A percentile compares a stretch with the other conserved stretches of the same genome.
Conservation (phyloP, 148 eudicot species). For the Rheum nobile region DNA sequence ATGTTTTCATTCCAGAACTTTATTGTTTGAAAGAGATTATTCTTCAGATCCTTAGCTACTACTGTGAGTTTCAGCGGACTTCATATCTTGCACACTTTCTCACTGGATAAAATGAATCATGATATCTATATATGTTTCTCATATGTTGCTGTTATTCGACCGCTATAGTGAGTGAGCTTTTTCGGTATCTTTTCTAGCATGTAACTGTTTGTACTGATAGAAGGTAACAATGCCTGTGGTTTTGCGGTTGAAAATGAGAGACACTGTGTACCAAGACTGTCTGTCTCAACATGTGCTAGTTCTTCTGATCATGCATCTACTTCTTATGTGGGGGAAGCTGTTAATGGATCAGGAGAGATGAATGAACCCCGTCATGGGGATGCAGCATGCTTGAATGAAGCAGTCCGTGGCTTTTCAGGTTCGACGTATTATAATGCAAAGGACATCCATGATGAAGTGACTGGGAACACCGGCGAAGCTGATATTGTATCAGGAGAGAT, state of each 20-base stretch:
- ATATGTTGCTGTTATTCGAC: background rate
- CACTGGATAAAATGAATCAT: background rate
- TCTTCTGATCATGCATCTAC: background rate
- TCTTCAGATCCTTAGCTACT: background rate
- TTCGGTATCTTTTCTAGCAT: background rate
- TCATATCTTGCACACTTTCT: background rate
- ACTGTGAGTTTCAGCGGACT: background rate
- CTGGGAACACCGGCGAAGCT: background rate
- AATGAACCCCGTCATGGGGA: background rate
- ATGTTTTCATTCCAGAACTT: background rate
- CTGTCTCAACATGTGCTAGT: background rate
- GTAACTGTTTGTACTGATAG: background rate
- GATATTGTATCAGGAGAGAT: background rate
- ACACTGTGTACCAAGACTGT: background rate
- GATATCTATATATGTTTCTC: background rate
- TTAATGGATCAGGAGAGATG: background rate
- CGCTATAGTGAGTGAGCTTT: background rate
- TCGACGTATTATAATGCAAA: slow-evolving; percentile 5
- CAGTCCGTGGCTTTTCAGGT: slow-evolving; percentile 10
- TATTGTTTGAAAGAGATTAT: background rate
- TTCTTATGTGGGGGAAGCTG: background rate
- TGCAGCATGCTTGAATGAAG: slow-evolving; percentile 8
- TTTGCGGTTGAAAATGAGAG: background rate
- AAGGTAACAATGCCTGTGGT: background rate
- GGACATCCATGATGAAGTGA: slow-evolving; percentile 5